phyloP scores from a whole-genome alignment of 1,139 yeast species.

The Kazachstania sp. region DNA sequence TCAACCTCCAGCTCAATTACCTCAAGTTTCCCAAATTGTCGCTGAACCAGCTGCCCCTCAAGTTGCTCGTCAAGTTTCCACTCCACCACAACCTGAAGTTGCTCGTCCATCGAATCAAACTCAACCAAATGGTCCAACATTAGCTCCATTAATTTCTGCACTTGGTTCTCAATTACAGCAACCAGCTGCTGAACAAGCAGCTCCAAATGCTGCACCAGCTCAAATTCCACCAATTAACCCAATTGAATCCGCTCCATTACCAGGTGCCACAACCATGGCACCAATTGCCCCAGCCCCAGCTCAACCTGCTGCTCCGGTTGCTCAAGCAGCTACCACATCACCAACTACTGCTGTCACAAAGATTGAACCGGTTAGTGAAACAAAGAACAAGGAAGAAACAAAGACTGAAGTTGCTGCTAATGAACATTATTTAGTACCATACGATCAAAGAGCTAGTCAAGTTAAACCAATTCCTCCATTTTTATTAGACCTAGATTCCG shows the following conservation, averaged over 20 bases:
- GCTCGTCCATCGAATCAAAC: conserved; percentile 1
- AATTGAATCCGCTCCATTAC: not conserved
- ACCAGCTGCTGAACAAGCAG: not conserved
- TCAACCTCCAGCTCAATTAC: not conserved
- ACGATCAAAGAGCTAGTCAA: conserved; percentile 44
- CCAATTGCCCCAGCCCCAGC: not conserved
- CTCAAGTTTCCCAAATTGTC: not conserved
- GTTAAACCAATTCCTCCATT: conserved; percentile 74
- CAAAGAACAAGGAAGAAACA: not conserved
- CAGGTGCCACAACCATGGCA: conserved; percentile 14
- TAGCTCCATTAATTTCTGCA: conserved; percentile 13
- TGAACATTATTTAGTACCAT: conserved; percentile 33
- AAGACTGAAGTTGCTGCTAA: conserved; percentile 7
- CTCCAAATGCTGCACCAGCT: conserved; percentile 9
- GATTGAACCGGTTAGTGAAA: not conserved
- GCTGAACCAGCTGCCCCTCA: not conserved
- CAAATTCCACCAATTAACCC: not conserved
- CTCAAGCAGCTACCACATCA: conserved; percentile 5
- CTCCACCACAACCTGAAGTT: conserved; percentile 1
- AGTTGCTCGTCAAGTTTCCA: not conserved
- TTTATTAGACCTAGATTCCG: conserved; percentile 72
- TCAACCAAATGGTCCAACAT: conserved; percentile 9
- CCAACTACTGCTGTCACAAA: conserved; percentile 1
- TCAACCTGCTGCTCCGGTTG: not conserved
- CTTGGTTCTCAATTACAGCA: conserved; percentile 13